phyloP scores from a whole-genome alignment of 352 stramenopile species.

The Phytopythium aichiense region DNA sequence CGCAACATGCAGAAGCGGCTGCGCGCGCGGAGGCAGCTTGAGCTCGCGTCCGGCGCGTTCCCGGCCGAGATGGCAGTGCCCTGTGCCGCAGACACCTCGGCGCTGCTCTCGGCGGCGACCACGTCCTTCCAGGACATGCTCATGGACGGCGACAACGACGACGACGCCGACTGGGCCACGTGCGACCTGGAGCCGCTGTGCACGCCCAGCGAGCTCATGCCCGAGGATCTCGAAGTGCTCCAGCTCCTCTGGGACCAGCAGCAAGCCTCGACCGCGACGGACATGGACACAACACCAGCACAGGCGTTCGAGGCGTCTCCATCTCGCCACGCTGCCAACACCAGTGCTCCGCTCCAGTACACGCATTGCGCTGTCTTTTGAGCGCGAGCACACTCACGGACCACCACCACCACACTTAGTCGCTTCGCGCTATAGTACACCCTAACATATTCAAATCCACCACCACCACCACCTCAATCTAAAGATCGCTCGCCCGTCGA shows the following conservation, averaged over 20 bases:
- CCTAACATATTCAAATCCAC: neutral
- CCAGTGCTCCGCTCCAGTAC: neutral
- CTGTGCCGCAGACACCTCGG: neutral
- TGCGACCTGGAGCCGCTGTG: slow-evolving; percentile 22
- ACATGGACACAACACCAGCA: neutral
- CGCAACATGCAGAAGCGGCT: slow-evolving; percentile 36
- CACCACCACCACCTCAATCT: too few species aligned
- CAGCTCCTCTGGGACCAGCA: slow-evolving; percentile 19
- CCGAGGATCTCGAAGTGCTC: slow-evolving; percentile 28
- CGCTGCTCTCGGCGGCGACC: neutral
- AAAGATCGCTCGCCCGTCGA: too few species aligned
- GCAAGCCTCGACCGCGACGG: neutral
- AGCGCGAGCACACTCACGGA: neutral
- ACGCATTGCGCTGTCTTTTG: neutral
- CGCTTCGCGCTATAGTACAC: neutral
- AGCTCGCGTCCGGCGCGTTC: neutral
- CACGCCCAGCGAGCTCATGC: slow-evolving; percentile 18
- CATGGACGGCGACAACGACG: slow-evolving; percentile 20
- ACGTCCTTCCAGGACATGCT: slow-evolving; percentile 6
- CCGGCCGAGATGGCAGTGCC: neutral
- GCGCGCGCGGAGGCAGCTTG: slow-evolving; percentile 13
- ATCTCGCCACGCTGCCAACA: neutral
- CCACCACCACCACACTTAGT: neutral
- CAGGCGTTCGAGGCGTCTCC: neutral
- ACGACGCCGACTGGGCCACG: slow-evolving; percentile 15